Conservation (phyloP, 2,329 filamentous ascomycete genomes). For the Cordyceps cateniannulata region DNA sequence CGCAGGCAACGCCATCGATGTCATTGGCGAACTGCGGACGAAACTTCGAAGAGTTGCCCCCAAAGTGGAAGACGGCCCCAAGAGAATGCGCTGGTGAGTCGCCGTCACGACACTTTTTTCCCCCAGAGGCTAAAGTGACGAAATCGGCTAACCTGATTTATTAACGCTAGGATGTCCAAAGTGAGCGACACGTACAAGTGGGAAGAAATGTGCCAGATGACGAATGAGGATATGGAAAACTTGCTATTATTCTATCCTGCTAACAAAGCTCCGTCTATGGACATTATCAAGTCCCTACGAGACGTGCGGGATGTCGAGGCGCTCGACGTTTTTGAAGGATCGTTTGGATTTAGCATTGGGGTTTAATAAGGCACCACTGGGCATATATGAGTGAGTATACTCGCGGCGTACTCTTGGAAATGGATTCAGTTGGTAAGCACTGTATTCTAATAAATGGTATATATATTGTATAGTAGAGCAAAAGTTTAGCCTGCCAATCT, state of each 20-base stretch:
- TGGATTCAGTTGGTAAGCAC: neutral
- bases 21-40: conserved; percentile 71
- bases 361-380: conserved; percentile 6
- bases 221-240: conserved; percentile 75
- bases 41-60: conserved; percentile 76
- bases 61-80: conserved; percentile 64
- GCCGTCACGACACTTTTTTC: conserved; percentile 15
- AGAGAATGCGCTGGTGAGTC: conserved; percentile 80
- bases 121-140: neutral
- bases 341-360: conserved; percentile 53
- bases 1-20: conserved; percentile 77
- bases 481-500: neutral
- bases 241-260: conserved; percentile 68
- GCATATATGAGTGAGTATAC: neutral
- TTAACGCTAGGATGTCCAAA: conserved; percentile 67
- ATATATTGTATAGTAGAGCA: conserved; percentile 7
- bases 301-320: conserved; percentile 36
- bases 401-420: neutral
- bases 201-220: conserved; percentile 77
- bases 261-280: conserved; percentile 49
- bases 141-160: conserved; percentile 4
- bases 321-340: conserved; percentile 52
- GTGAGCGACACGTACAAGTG: conserved; percentile 84
- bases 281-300: conserved; percentile 49
- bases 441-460: neutral